Evolutionary conservation across 2,329 filamentous ascomycete genomes (phyloP), one percentile per base, ranked within the genome.

Genomic region (Fusarium floridanum): DNA sequence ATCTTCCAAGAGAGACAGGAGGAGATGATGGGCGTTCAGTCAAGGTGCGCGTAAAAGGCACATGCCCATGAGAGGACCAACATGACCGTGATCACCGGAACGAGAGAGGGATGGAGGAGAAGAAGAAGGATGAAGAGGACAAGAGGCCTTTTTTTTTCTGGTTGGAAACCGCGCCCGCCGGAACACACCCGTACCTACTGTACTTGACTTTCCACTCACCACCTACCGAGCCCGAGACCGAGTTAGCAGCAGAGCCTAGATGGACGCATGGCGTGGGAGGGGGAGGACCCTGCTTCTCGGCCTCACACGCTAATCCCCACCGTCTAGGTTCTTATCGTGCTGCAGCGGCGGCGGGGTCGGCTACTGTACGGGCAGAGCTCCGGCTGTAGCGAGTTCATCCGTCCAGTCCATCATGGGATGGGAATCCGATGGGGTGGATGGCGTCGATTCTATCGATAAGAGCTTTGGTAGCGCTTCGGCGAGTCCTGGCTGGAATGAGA

Each of bases 1-100:
- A 48, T 43, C 45, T 68, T 70, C 43, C 41, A 67, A 56, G 63
- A 63, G 66, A 68, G 59, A 45, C 43, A 68, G 61, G 48, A 37
- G 41, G 55, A 66, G 61, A 57, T 45, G 27, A 24, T 60, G 63
- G 43, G 64, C 41, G 70, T 64, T 65, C 56, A 71, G 57, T 76
- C 61, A 50, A 53, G 56, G 63, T 53, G 64, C 60, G 50, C 50
- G 62, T 62, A 41, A 27, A 73, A 67, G 72, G 76, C 77, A 79
- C 77, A 79, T 79, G 77, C 61, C 67, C 73, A 66, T 62, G 50
- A 43, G 57, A 36, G 64, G 55, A 66, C 63, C 66, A 76, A 70
- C 76, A 79, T 79, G 77, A 79, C 76, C 70, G 65, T 76, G 73
- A 78, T 76, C 70, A 78, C 76, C 64, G 60, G 74, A 63, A 64